Conservation (phyloP, 2,329 filamentous ascomycete genomes). For the Drechslera avenae region DNA sequence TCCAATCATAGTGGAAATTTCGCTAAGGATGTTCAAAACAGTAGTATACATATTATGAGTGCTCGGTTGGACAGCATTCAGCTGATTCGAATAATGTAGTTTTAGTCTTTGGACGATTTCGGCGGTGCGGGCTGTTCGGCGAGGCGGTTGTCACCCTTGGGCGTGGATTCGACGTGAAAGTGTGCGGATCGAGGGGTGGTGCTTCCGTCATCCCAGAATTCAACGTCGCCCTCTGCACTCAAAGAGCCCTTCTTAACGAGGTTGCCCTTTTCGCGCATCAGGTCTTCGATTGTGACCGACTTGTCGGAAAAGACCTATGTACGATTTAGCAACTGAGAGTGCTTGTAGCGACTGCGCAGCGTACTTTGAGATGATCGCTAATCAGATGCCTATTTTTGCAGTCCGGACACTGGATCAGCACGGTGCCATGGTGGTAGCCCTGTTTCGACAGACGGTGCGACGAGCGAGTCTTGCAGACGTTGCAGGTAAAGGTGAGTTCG, state of each 20-base stretch:
- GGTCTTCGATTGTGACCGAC: conserved; percentile 73
- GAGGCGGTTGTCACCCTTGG: conserved; percentile 32
- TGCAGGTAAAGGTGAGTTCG: conserved; percentile 89
- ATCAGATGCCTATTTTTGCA: conserved; percentile 92
- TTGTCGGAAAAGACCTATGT: conserved; percentile 72
- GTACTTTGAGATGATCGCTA: conserved; percentile 78
- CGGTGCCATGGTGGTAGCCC: conserved; percentile 88
- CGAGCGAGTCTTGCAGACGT: conserved; percentile 79
- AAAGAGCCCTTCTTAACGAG: conserved; percentile 73
- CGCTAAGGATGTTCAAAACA: conserved; percentile 4
- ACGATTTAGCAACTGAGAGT: conserved; percentile 8
- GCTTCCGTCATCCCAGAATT: conserved; percentile 83
- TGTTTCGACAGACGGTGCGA: conserved; percentile 88
- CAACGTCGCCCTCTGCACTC: conserved; percentile 80
- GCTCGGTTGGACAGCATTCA: background rate
- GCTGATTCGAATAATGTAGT: background rate
- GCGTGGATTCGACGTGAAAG: conserved; percentile 38
- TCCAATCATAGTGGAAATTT: background rate
- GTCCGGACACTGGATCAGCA: conserved; percentile 83
- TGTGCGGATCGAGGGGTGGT: conserved; percentile 42
- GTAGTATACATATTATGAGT: conserved; percentile 4
- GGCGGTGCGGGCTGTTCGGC: conserved; percentile 21
- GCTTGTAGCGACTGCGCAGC: too few relatives aligned
- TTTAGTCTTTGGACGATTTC: conserved; percentile 19
- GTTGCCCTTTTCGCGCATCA: conserved; percentile 76